Evolutionary conservation across 768 basidiomycete species (phyloP), one percentile per base, ranked within the genome.

Genomic region (Kwoniella dendrophila): DNA sequence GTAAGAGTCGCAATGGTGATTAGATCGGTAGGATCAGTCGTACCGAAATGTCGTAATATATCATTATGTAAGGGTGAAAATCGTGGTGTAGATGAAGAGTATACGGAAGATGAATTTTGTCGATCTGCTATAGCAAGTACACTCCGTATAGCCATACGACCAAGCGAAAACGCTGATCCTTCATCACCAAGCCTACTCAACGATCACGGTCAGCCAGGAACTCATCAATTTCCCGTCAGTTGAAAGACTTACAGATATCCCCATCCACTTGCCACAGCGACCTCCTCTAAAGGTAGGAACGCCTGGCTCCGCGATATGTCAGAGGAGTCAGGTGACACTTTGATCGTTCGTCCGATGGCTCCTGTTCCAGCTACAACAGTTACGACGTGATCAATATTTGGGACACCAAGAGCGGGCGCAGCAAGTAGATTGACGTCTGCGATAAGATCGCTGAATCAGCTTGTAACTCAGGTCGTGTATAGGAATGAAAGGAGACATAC

Each of bases 101-200:
- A 66, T 45, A 72, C 54, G 22, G 40, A 41, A 16, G 51, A 50
- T 10, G 68, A 70, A 2, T 59, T 34, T 4, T 50, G n/a, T 1
- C 69, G 62, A 59, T 78, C 77, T 38, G 67, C 57, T 12, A 47
- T 24, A 16, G 48, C 26, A 6, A 78, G 67, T 14, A 77, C 45
- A 32, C 51, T 53, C 2, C 71, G 68, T 45, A 77, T 69, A 20
- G 74, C 74, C 6, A 74, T 62, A 20, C 72, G 68, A 3, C 69
- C 71, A 53, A 78, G 52, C 50, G 56, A 62, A 53, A 71, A 77
- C n/a, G 74, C 77, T 0, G 75, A 77, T 0, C 77, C 77, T 58
- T 77, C 77, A 64, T 78, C 77, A n/a, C n/a, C n/a, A n/a, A n/a
- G 22, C 75, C 73, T 7, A 78, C 69, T 5, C 77, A 76, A 48